A percentile compares a stretch with the other conserved stretches of the same genome.
Evolutionary conservation across 805 yeast genomes (phyloP).

Genomic region (Candida ipomoeae): DNA sequence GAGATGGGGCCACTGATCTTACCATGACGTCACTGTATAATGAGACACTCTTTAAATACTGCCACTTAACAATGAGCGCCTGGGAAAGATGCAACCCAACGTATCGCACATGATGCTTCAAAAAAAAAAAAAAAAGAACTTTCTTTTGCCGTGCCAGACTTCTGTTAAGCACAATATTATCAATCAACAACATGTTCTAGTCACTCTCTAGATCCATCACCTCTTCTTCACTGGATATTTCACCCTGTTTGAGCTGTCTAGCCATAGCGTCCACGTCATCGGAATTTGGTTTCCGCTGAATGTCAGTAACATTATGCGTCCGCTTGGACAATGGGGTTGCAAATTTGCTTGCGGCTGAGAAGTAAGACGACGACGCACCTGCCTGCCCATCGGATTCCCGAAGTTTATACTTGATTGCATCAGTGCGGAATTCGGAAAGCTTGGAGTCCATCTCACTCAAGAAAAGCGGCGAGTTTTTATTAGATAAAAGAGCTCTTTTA

Average conservation of each 20-base stretch:
- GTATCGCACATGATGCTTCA: no score
- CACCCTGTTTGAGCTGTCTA: conserved; percentile 41
- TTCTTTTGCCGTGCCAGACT: no score
- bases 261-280: conserved; percentile 35
- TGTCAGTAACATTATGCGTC: conserved; percentile 9
- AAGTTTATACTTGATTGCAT: background rate
- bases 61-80: no score
- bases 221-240: conserved; percentile 49
- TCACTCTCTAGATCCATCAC: conserved; percentile 60
- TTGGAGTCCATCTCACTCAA: conserved; percentile 13
- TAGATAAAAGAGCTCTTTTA: conserved; percentile 70
- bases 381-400: background rate
- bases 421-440: conserved; percentile 8
- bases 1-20: background rate
- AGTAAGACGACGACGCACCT: background rate
- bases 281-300: background rate
- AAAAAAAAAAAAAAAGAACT: no score
- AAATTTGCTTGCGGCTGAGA: conserved; percentile 15
- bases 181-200: conserved; percentile 13
- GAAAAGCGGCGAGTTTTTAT: conserved; percentile 24
- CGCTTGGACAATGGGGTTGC: conserved; percentile 23
- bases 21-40: background rate
- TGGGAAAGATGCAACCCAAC: background rate
- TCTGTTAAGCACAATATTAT: no score
- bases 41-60: no score